These are phyloP conservation scores for Biscogniauxia sp. DNA, from an alignment of 2,329 filamentous ascomycete species.

Conservation along the genomic window DNA sequence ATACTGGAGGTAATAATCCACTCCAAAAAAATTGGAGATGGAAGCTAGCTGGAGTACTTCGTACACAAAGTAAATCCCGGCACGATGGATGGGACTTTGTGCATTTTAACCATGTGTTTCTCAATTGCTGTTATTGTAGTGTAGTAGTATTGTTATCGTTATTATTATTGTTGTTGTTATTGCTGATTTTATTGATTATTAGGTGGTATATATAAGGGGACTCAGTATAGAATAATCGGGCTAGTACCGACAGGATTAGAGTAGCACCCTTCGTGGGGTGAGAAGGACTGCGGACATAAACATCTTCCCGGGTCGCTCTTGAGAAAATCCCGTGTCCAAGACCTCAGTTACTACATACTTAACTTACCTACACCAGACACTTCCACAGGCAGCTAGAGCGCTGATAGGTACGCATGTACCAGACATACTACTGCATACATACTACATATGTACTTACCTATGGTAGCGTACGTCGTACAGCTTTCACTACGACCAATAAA, in stretches of 20 bases:
- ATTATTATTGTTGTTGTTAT: too few relatives aligned
- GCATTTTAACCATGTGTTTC: background rate
- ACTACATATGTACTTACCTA: too few relatives aligned
- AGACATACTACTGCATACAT: too few relatives aligned
- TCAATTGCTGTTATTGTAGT: too few relatives aligned
- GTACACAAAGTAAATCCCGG: background rate
- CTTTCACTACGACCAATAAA: background rate
- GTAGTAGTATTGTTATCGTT: too few relatives aligned
- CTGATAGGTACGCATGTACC: too few relatives aligned
- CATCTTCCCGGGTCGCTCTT: background rate
- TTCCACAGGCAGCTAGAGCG: too few relatives aligned
- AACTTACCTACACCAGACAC: too few relatives aligned
- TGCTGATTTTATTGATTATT: background rate
- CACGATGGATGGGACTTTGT: background rate
- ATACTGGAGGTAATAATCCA: background rate
- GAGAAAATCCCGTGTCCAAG: background rate
- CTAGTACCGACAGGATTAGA: background rate
- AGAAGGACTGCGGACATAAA: background rate
- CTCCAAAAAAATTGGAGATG: background rate
- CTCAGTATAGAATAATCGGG: background rate
- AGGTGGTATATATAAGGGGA: background rate
- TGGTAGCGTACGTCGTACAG: too few relatives aligned
- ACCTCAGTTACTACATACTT: too few relatives aligned
- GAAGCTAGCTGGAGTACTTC: too few relatives aligned
- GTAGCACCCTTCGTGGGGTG: background rate